These are phyloP conservation scores for Monosiga brevicollis DNA, from an alignment of 78 protist genomes.

Conservation along the genomic window DNA sequence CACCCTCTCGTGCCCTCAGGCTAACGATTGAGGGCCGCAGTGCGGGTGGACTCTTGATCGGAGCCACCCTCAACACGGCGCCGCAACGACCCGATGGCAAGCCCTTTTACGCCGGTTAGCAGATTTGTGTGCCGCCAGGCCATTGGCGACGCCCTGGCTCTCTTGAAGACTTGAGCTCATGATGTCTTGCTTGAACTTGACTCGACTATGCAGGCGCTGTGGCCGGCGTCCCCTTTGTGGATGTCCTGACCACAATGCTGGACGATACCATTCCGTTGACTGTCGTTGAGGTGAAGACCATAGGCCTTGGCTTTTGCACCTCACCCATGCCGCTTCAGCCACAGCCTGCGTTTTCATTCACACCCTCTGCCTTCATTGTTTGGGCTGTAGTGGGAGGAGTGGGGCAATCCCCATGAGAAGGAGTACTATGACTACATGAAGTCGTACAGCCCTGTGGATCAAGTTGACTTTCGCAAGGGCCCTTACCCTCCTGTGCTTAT, in stretches of 20 bases:
- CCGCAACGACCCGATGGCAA: too few relatives aligned
- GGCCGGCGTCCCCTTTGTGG: conserved; percentile 33
- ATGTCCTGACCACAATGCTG: conserved; percentile 33
- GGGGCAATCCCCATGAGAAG: conserved; percentile 24
- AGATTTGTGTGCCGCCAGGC: too few relatives aligned
- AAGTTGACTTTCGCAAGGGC: not conserved
- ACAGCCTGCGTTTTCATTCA: too few relatives aligned
- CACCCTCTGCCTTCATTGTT: too few relatives aligned
- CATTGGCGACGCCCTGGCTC: too few relatives aligned
- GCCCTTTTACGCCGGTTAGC: too few relatives aligned
- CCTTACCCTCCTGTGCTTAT: not conserved
- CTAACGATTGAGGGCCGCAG: conserved; percentile 28
- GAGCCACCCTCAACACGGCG: conserved; percentile 21
- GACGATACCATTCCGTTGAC: conserved; percentile 38
- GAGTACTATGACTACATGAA: conserved; percentile 23
- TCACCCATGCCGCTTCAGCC: too few relatives aligned
- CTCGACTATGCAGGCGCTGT: not conserved
- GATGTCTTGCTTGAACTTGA: not conserved
- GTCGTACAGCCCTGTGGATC: conserved; percentile 4
- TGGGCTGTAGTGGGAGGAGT: conserved; percentile 33
- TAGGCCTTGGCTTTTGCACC: too few relatives aligned
- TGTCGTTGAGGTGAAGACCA: too few relatives aligned
- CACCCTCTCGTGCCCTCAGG: too few relatives aligned
- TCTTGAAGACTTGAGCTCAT: conserved; percentile 1
- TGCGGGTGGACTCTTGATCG: conserved; percentile 42